A percentile compares a stretch with the other conserved stretches of the same genome.
phyloP scores from a whole-genome alignment of 208 protist genomes.

The Entamoeba histolytica region DNA sequence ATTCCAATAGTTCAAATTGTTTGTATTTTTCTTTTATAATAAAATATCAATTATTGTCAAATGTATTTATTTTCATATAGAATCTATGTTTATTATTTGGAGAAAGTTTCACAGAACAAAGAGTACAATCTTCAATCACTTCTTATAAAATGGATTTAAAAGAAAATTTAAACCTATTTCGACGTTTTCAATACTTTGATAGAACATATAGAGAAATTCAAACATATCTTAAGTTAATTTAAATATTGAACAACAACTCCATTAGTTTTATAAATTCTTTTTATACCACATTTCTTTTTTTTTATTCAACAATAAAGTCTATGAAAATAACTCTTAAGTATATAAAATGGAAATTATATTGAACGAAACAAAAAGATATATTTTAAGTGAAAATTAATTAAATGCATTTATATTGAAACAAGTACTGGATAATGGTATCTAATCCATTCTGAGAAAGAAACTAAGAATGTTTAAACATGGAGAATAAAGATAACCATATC shows the following conservation, averaged over 20 bases:
- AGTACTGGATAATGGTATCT: no score
- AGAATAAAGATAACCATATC: no score
- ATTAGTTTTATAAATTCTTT: no score
- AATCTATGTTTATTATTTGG: not conserved
- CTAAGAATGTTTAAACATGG: no score
- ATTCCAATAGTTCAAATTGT: not conserved
- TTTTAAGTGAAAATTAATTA: no score
- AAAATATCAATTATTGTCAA: not conserved
- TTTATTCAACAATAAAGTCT: no score
- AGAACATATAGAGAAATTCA: not conserved
- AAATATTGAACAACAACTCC: not conserved
- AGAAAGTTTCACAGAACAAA: not conserved
- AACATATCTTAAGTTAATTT: not conserved
- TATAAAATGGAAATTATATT: no score
- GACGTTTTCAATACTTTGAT: not conserved
- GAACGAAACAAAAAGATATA: no score
- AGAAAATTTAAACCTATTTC: not conserved
- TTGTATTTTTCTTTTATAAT: not conserved
- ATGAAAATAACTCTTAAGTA: no score
- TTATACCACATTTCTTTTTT: no score
- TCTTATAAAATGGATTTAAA: not conserved
- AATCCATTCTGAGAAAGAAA: no score
- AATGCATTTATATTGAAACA: no score
- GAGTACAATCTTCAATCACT: not conserved
- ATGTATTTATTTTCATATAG: not conserved